These are phyloP conservation scores for Kalmusia sp. DNA, from an alignment of 2,329 filamentous ascomycete genomes.

Conservation along the genomic window DNA sequence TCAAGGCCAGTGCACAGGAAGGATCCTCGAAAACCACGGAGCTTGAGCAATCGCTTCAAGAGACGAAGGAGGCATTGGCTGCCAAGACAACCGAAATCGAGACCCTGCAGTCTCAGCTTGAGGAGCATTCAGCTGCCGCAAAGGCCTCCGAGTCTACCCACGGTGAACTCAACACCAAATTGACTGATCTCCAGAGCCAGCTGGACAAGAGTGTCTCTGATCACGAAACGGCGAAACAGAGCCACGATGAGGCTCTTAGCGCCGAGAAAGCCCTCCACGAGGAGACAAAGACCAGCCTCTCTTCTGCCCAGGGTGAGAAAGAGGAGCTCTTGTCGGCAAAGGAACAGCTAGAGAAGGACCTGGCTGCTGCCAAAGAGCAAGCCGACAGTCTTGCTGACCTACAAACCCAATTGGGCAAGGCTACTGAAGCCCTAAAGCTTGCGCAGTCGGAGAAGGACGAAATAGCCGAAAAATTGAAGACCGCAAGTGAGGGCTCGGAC, in stretches of 20 bases:
- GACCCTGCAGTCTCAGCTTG: not conserved
- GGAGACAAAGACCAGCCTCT: slow-evolving; percentile 20
- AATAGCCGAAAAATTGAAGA: slow-evolving; percentile 15
- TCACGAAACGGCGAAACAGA: slow-evolving; percentile 20
- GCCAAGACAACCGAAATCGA: slow-evolving; percentile 30
- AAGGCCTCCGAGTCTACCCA: slow-evolving; percentile 15
- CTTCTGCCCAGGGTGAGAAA: slow-evolving; percentile 16
- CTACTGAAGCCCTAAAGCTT: slow-evolving; percentile 23
- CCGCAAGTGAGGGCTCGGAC: not conserved
- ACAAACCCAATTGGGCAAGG: slow-evolving; percentile 24
- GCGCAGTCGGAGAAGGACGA: slow-evolving; percentile 12
- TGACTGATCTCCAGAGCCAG: slow-evolving; percentile 8
- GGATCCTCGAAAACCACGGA: slow-evolving; percentile 11
- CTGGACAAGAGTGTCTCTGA: slow-evolving; percentile 14
- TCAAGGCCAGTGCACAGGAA: slow-evolving; percentile 18
- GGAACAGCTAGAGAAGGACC: slow-evolving; percentile 23
- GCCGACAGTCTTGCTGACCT: slow-evolving; percentile 26
- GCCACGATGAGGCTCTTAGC: slow-evolving; percentile 9
- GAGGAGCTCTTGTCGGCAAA: slow-evolving; percentile 24
- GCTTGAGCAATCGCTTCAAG: slow-evolving; percentile 9
- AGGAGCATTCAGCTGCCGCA: slow-evolving; percentile 4
- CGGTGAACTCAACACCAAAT: slow-evolving; percentile 13
- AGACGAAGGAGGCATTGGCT: slow-evolving; percentile 20
- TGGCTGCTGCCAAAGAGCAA: slow-evolving; percentile 26
- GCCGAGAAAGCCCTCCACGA: slow-evolving; percentile 28